A percentile compares a stretch with the other conserved stretches of the same genome.
phyloP scores from a whole-genome alignment of 148 eudicot species.

The Simmondsia chinensis region DNA sequence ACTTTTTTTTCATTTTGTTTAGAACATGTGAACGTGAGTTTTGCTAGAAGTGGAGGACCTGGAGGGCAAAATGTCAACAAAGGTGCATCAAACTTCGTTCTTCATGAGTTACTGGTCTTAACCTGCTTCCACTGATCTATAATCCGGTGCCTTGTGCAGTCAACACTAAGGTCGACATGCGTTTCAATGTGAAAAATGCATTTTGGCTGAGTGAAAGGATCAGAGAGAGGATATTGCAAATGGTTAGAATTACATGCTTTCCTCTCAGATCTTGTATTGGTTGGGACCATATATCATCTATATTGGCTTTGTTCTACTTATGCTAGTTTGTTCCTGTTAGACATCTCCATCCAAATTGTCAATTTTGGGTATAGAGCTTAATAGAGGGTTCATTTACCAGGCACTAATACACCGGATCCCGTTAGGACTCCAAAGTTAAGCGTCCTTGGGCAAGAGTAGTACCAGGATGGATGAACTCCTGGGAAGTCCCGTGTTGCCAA shows the following conservation, averaged over 20 bases:
- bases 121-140: neutral
- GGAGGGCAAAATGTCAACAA: conserved; percentile 89
- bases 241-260: conserved; percentile 51
- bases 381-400: too few relatives aligned
- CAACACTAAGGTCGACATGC: conserved; percentile 84
- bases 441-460: too few relatives aligned
- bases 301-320: too few relatives aligned
- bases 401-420: too few relatives aligned
- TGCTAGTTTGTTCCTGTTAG: too few relatives aligned
- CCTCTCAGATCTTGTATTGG: neutral
- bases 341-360: too few relatives aligned
- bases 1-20: conserved; percentile 6
- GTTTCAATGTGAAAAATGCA: conserved; percentile 73
- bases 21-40: conserved; percentile 70
- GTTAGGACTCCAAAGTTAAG: too few relatives aligned
- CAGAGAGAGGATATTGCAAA: conserved; percentile 54
- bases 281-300: too few relatives aligned
- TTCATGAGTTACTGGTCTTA: neutral
- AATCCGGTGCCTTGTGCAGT: conserved; percentile 24
- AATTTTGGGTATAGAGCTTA: too few relatives aligned
- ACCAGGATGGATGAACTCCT: too few relatives aligned
- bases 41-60: conserved; percentile 84
- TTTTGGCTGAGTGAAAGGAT: conserved; percentile 72
- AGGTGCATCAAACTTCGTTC: conserved; percentile 32
- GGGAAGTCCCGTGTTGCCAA: too few relatives aligned